phyloP scores from a whole-genome alignment of 1,284 basidiomycete species.

The Puccinia polysora region DNA sequence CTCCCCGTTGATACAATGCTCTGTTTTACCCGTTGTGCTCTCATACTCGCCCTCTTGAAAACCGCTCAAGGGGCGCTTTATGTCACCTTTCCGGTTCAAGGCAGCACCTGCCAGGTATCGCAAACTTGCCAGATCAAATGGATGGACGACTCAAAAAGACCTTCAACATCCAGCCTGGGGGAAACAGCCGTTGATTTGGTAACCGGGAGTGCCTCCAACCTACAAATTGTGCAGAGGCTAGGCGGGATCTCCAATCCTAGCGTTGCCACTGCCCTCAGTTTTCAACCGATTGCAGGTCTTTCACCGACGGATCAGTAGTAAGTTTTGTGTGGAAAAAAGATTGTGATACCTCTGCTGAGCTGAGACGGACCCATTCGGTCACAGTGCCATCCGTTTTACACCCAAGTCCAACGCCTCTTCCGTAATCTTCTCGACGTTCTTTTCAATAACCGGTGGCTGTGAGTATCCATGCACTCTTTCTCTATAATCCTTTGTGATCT shows the following conservation, averaged over 20 bases:
- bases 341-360: too few relatives aligned
- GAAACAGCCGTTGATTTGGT: constrained; percentile 38
- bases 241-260: constrained; percentile 26
- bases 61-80: constrained; percentile 5
- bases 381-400: constrained; percentile 23
- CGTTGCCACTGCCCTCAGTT: constrained; percentile 25
- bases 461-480: too few relatives aligned
- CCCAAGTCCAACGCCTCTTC: constrained; percentile 3
- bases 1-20: background rate
- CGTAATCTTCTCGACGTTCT: constrained; percentile 34
- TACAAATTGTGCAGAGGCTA: constrained; percentile 27
- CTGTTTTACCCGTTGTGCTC: background rate
- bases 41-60: constrained; percentile 17
- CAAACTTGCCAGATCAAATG: constrained; percentile 38
- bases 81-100: constrained; percentile 20
- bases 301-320: constrained; percentile 16
- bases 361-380: background rate
- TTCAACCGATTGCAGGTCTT: constrained; percentile 16
- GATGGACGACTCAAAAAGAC: constrained; percentile 8
- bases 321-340: background rate
- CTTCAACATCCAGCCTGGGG: constrained; percentile 19
- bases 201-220: constrained; percentile 1
- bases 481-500: background rate
- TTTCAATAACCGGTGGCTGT: constrained; percentile 34
- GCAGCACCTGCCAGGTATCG: constrained; percentile 1